phyloP scores from a whole-genome alignment of 2,329 filamentous ascomycete genomes.

The Saccharata proteae region DNA sequence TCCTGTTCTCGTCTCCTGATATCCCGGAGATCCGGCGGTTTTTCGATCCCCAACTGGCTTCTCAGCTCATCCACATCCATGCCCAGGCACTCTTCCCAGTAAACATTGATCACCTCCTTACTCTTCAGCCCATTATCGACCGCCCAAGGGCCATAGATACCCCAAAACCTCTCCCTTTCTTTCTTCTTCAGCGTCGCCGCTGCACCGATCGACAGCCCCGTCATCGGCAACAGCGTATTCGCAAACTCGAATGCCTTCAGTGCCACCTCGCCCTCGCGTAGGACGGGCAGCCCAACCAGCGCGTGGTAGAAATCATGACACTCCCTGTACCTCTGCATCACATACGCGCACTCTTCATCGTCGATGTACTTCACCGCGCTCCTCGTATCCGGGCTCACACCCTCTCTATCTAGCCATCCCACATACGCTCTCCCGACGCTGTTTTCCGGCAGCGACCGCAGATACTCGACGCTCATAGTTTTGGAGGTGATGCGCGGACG shows the following conservation, averaged over 20 bases:
- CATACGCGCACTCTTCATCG: slow-evolving; percentile 90
- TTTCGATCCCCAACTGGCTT: slow-evolving; percentile 66
- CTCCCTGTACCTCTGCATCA: slow-evolving; percentile 96
- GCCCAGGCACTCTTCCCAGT: slow-evolving; percentile 92
- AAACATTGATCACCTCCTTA: slow-evolving; percentile 84
- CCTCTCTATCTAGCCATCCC: slow-evolving; percentile 85
- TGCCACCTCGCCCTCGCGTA: slow-evolving; percentile 94
- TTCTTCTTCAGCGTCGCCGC: slow-evolving; percentile 49
- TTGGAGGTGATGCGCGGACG: slow-evolving; percentile 76
- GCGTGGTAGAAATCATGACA: slow-evolving; percentile 98
- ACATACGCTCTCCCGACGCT: slow-evolving; percentile 75
- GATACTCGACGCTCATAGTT: slow-evolving; percentile 52
- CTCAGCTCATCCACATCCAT: slow-evolving; percentile 70
- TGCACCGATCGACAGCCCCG: slow-evolving; percentile 71
- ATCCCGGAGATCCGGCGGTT: slow-evolving; percentile 71
- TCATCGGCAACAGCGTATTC: slow-evolving; percentile 92
- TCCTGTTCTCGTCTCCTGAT: slow-evolving; percentile 61
- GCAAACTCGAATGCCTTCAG: slow-evolving; percentile 96
- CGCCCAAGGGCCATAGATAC: slow-evolving; percentile 81
- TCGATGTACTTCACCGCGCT: slow-evolving; percentile 78
- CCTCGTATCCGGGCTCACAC: slow-evolving; percentile 84
- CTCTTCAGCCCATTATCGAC: slow-evolving; percentile 65
- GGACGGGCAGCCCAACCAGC: slow-evolving; percentile 76
- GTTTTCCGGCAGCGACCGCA: slow-evolving; percentile 60
- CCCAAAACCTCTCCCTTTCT: slow-evolving; percentile 56